Evolutionary conservation across 441 rosid species (phyloP), one percentile per base, ranked within the genome.

Genomic region (Gossypium gossypioides): DNA sequence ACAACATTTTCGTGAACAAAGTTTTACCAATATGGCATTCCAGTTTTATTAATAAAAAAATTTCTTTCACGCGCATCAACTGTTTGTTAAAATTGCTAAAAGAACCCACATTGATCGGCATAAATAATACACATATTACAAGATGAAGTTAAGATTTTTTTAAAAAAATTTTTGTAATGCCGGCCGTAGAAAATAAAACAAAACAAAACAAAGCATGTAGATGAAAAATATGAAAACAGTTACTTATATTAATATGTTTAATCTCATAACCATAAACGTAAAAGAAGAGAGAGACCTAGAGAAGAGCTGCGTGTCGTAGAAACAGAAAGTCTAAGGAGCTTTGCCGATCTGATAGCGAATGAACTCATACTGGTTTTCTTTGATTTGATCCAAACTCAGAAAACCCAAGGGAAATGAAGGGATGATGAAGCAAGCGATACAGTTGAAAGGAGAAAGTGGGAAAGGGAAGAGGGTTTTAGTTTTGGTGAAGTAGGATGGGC

Each of bases 261-360:
- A 62, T 50, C 62, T 58, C 59, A 72, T 10, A 13, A 62, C 21
- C n/a, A 34, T 32, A 19, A 10, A n/a, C 4, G 12, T 1, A 18
- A 63, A 2, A 12, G n/a, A 44, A 51, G 44, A 74, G 60, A 67
- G 71, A 52, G n/a, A 86, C 88, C 86, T 77, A 77, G 72, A 52
- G 84, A 74, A 73, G 80, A 69, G 37, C 64, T 34, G 48, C 69
- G 62, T 12, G 69, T 1, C 5, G 65, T 37, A 29, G 80, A 54
- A 71, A 78, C n/a, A 69, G 81, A 77, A 68, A 69, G 6, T 73
- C 79, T 72, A 10, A 86, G 71, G 5, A 75, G 46, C 76, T 78
- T 86, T 19, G 83, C 81, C 34, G 84, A 60, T 67, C 81, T 80
- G 54, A 59, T 62, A 48, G 88, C 82, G 13, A 83, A 16, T n/a